These are phyloP conservation scores for Vanrija pseudolonga DNA, from an alignment of 1,284 basidiomycete species.

Conservation along the genomic window DNA sequence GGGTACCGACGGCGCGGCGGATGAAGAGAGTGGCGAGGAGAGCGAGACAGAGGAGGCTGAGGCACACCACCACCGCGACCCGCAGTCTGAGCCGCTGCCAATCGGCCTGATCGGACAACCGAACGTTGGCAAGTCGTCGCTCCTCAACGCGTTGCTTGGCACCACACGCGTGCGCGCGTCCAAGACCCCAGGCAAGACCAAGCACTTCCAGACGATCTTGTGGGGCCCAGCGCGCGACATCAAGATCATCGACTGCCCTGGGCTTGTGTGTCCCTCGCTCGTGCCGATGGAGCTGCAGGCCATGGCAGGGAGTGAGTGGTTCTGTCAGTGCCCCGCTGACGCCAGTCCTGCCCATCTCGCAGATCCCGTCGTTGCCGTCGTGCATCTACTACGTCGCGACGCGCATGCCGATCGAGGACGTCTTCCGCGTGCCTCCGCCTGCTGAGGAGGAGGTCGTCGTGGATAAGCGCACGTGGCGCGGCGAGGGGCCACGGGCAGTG, in stretches of 20 bases:
- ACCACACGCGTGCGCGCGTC: conserved; percentile 76
- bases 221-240: conserved; percentile 66
- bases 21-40: conserved; percentile 20
- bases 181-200: conserved; percentile 90
- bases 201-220: conserved; percentile 88
- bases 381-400: conserved; percentile 67
- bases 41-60: conserved; percentile 37
- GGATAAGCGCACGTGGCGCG: conserved; percentile 42
- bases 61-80: conserved; percentile 9
- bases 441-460: conserved; percentile 44
- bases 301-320: conserved; percentile 32
- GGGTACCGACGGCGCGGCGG: conserved; percentile 8
- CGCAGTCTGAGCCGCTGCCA: conserved; percentile 62
- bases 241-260: conserved; percentile 79
- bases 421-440: conserved; percentile 56
- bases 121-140: conserved; percentile 87
- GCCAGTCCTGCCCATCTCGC: conserved; percentile 79
- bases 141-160: conserved; percentile 86
- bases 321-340: neutral
- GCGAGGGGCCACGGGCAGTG: neutral
- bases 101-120: conserved; percentile 88
- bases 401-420: conserved; percentile 71
- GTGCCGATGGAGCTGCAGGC: conserved; percentile 77
- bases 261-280: conserved; percentile 74
- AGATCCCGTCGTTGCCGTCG: conserved; percentile 72